These are phyloP conservation scores for Wallacemonas rigidus DNA, from an alignment of 208 protist species.

Conservation along the genomic window DNA sequence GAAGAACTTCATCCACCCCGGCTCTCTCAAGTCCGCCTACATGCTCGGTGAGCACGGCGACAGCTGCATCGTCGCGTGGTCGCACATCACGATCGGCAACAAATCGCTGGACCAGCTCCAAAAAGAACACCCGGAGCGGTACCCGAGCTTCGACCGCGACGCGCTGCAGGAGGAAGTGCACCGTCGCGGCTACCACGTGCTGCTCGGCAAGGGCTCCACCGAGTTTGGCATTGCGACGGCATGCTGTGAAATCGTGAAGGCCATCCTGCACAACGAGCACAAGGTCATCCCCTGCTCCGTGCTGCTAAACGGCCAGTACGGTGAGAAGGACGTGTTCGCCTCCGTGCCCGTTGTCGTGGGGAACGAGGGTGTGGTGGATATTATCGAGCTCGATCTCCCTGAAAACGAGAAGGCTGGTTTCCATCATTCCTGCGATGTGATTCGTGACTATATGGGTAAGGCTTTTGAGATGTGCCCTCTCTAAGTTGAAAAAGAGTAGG, in stretches of 20 bases:
- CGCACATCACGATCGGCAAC: conserved; percentile 33
- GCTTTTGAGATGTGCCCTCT: conserved; percentile 31
- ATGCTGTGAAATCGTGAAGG: conserved; percentile 39
- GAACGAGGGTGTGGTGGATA: conserved; percentile 34
- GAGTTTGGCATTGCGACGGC: conserved; percentile 49
- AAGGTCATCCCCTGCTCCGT: conserved; percentile 50
- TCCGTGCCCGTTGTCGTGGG: conserved; percentile 45
- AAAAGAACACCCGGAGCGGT: conserved; percentile 35
- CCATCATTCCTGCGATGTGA: conserved; percentile 38
- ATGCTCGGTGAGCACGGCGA: conserved; percentile 60
- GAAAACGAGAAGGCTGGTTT: conserved; percentile 39
- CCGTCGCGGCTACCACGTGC: conserved; percentile 44
- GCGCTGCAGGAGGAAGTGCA: conserved; percentile 43
- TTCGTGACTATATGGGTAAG: conserved; percentile 36
- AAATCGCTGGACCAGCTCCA: conserved; percentile 44
- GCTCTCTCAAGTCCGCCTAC: conserved; percentile 44
- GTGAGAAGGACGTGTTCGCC: conserved; percentile 40
- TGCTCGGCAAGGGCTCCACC: conserved; percentile 47
- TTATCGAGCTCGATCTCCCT: conserved; percentile 42
- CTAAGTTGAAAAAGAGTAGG: neutral
- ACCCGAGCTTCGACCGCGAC: conserved; percentile 43
- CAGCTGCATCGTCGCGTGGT: conserved; percentile 52
- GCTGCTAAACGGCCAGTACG: conserved; percentile 45
- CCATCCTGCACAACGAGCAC: conserved; percentile 49
- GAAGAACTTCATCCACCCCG: conserved; percentile 31